A percentile compares a stretch with the other conserved stretches of the same genome.
Evolutionary conservation across 2,329 filamentous ascomycete species (phyloP).

Genomic region (Botrytis pseudocinerea): DNA sequence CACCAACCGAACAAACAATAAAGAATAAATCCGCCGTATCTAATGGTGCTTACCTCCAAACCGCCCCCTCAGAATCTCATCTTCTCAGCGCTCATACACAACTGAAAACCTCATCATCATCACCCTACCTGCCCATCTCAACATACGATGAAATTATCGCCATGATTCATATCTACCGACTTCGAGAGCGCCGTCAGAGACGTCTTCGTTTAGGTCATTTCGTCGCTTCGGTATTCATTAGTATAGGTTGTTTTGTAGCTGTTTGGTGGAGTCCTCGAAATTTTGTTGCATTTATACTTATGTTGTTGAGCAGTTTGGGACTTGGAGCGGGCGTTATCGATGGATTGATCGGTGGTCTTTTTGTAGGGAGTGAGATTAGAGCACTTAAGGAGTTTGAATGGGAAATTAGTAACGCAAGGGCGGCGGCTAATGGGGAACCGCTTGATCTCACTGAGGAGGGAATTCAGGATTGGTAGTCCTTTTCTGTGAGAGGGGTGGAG

Average conservation of each 20-base stretch:
- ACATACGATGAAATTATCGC: constrained; percentile 73
- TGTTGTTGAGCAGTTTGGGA: constrained; percentile 76
- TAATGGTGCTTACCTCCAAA: constrained; percentile 37
- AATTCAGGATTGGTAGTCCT: constrained; percentile 9
- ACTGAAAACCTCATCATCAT: constrained; percentile 27
- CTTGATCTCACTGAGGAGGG: constrained; percentile 21
- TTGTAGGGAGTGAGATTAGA: constrained; percentile 80
- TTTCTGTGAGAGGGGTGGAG: not conserved
- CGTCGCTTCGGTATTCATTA: constrained; percentile 62
- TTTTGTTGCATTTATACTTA: constrained; percentile 77
- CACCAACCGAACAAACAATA: constrained; percentile 25
- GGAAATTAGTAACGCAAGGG: constrained; percentile 74
- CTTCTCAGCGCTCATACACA: constrained; percentile 26
- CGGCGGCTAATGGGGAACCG: constrained; percentile 37
- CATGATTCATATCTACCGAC: constrained; percentile 67
- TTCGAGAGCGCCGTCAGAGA: constrained; percentile 71
- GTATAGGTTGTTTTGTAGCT: constrained; percentile 73
- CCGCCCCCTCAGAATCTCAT: constrained; percentile 25
- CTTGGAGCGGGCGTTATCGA: constrained; percentile 77
- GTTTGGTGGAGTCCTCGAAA: constrained; percentile 83
- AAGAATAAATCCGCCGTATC: constrained; percentile 31
- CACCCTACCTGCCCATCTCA: constrained; percentile 45
- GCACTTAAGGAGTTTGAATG: constrained; percentile 89
- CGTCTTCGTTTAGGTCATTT: constrained; percentile 75
- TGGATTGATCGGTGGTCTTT: constrained; percentile 82